Evolutionary conservation across 495 filamentous ascomycete genomes (phyloP), one percentile per base, ranked within the genome.

Genomic region (Aspergillus kassunensis): DNA sequence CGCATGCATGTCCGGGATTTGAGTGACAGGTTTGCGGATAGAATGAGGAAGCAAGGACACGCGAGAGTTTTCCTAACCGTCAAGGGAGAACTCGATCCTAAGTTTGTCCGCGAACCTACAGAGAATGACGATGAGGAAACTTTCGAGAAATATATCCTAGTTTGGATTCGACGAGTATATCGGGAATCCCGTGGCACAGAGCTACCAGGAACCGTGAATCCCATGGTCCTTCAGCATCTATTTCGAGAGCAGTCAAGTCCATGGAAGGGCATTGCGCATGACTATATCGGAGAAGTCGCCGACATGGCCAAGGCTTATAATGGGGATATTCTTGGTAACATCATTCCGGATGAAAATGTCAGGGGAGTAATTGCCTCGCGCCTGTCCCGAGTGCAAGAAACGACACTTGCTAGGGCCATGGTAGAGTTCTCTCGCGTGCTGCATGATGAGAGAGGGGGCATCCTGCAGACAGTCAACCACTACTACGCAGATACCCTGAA

Each of bases 181-280:
- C 48, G 45, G 19, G 31, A 58, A 3, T 66, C 68, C 0, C 61
- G 68, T 4, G 72, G 72, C 7, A 55, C 58, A 16, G 71, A 75
- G 44, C 55, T 74, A 4, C 49, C 64, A 2, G 72, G 72, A 2
- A 70, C 66, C 35, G 60, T 73, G 29, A 65, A 72, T 39, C 59
- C 69, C 10, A 45, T 53, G 1, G 48, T 73, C 16, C 57, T 74
- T 6, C 55, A 68, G 42, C 60, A 54, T 9, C 54, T 70, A 16
- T 71, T 73, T 49, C 58, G 63, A 10, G 41, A 64, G 39, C 70
- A 73, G 46, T 65, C 66, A 0, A n/a, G 7, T 20, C 59, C 54
- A 15, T 74, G 71, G 72, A 49, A 66, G 30, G 21, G 44, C 8
- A 45, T 73, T 6, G 64, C 69, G 0, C 21, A 10, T 11, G 50